phyloP scores from a whole-genome alignment of 176 grass and related monocot species.

The Metroxylon sagu region DNA sequence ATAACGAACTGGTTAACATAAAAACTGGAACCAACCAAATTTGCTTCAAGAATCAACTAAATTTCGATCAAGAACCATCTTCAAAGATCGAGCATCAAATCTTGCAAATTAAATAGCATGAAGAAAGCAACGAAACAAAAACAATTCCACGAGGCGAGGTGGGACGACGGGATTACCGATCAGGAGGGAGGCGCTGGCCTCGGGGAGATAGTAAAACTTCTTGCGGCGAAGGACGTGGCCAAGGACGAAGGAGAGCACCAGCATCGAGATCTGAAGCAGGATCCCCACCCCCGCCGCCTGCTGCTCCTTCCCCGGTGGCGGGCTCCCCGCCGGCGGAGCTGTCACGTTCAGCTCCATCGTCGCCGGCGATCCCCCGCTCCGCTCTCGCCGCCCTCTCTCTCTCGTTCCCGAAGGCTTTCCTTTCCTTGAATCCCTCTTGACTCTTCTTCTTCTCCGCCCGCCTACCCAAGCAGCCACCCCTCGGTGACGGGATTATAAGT shows the following conservation, averaged over 20 bases:
- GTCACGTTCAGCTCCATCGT: constrained; percentile 47
- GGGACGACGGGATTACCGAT: constrained; percentile 45
- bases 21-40: not conserved
- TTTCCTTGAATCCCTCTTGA: too few species aligned
- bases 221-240: constrained; percentile 91
- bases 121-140: not conserved
- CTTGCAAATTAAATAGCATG: not conserved
- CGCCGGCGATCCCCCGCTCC: not conserved
- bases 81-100: not conserved
- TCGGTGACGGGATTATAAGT: too few species aligned
- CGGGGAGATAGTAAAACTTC: constrained; percentile 94
- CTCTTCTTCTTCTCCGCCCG: too few species aligned
- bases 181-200: constrained; percentile 95
- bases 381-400: not conserved
- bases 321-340: constrained; percentile 19
- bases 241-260: constrained; percentile 97
- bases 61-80: not conserved
- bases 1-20: not conserved
- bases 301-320: constrained; percentile 84
- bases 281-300: constrained; percentile 93
- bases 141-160: not conserved
- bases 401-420: too few species aligned
- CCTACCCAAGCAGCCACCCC: too few species aligned
- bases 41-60: not conserved
- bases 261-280: constrained; percentile 93